Base-by-base conservation (phyloP, 768 basidiomycete genomes). In the Boletus sp. region DNA sequence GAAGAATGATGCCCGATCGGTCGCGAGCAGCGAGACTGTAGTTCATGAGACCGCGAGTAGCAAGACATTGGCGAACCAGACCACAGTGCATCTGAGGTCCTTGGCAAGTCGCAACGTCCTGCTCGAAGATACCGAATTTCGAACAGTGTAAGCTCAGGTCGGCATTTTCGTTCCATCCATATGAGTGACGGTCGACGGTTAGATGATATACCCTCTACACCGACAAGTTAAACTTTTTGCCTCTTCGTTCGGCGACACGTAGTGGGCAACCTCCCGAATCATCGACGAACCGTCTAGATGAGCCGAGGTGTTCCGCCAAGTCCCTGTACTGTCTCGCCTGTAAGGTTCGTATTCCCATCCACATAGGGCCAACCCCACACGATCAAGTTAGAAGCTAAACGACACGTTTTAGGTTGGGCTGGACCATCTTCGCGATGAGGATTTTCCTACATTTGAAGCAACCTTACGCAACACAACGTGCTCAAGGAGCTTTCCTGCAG, bases 311-410 rank as follows among this genome's bases (percentile, higher is more conserved):
- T 44, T 78, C 77, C 5, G 74, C 77, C 0, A 79, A 78, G 51
- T 78, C 76, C 0, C 78, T 78, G 73, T 79, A 76, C 53, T 71
- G 75, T 15, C 63, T 79, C 10, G 76, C 77, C 6, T 59, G 63
- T 30, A 77, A 77, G 69, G 78, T 24, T 24, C 24, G 24, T 24
- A 24, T 24, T 24, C 24, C 24, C 24, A 24, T 75, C 17, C 15
- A 57, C n/a, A 10, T 18, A 20, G n/a, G 28, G 11, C 10, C 0
- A 5, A 30, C 24, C 24, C 24, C 24, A 24, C 3, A 24, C 24
- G 24, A 24, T 24, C 24, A 24, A 18, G 8, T 3, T 17, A 6
- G 36, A 10, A 40, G 5, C 12, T 39, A 24, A 7, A n/a, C 37
- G n/a, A 2, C 2, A 3, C 4, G 7, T 7, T 18, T 11, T 15